Base-by-base conservation (phyloP, 1,139 yeast species). In the Magnusiomyces sp. region DNA sequence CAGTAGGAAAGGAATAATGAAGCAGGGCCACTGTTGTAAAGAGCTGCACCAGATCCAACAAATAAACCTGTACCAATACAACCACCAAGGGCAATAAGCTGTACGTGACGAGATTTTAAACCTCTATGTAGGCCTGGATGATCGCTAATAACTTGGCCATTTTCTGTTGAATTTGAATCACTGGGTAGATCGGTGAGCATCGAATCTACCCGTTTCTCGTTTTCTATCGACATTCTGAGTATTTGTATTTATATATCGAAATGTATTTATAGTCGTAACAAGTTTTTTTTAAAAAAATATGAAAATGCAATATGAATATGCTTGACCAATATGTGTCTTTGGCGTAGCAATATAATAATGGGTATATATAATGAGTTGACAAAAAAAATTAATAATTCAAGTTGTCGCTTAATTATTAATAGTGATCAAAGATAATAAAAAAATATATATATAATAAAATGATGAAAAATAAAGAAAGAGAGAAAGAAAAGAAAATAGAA, bases 61-160 rank as follows among this genome's bases (percentile, higher is more conserved):
- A 83, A 80, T 40, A 81, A 72, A 59, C 83, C 83, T 0, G 83
- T 85, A 64, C 95, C 95, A 55, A 87, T 85, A 51, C 89, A 77
- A 56, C 95, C 95, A 62, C 95, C 95, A 55, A 87, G 80, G 41
- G 95, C 94, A 63, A 87, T 81, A 81, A 87, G 83, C 62, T 83
- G 84, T 58, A 87, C 73, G 72, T 85, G 80, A 69, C 87, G 74
- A 43, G 66, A 79, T 54, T 79, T 79, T 53, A 76, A 68, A 11
- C 68, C 70, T 53, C 77, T 60, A 33, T 59, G 50, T 3, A 31
- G 20, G 4, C 31, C 27, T n/a, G 14, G 13, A n/a, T 39, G 40
- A 3, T n/a, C 5, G 31, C 31, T 39, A 27, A n/a, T 37, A 37
- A 14, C 13, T 31, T 7, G 42, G 31, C n/a, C 14, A 9, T 19